Conservation (phyloP, 176 grass and related monocot species). For the Aegilops tauschii region DNA sequence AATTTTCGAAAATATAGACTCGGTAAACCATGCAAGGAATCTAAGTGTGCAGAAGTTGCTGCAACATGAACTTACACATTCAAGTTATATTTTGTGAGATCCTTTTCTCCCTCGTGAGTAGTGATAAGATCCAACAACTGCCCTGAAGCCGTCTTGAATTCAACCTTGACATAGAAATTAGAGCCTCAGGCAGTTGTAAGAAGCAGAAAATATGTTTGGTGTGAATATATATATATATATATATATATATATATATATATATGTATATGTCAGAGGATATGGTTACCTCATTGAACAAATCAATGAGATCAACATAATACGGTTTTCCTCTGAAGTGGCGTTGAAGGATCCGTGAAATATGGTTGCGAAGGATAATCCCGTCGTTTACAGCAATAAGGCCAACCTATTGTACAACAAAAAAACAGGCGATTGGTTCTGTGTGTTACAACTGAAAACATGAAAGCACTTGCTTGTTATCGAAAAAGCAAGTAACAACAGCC, state of each 20-base stretch:
- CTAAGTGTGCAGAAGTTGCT: not conserved
- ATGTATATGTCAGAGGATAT: not conserved
- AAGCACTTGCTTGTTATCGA: not conserved
- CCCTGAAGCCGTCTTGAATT: slow-evolving; percentile 98
- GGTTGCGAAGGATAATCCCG: slow-evolving; percentile 92
- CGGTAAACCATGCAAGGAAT: slow-evolving; percentile 15
- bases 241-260: not conserved
- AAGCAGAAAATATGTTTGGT: slow-evolving; percentile 10
- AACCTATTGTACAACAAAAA: slow-evolving; percentile 64
- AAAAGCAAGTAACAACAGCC: not conserved
- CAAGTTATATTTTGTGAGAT: slow-evolving; percentile 82
- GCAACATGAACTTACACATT: slow-evolving; percentile 59
- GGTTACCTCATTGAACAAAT: slow-evolving; percentile 95
- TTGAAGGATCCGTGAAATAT: slow-evolving; percentile 89
- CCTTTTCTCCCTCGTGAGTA: slow-evolving; percentile 93
- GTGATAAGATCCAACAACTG: slow-evolving; percentile 97
- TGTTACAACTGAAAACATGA: slow-evolving; percentile 4
- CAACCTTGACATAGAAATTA: slow-evolving; percentile 56
- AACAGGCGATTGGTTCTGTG: slow-evolving; percentile 13
- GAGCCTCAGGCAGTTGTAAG: not conserved
- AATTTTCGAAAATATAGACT: slow-evolving; percentile 5
- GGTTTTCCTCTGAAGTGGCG: slow-evolving; percentile 79
- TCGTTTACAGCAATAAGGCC: slow-evolving; percentile 98
- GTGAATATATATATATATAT: not conserved
- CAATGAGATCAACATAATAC: slow-evolving; percentile 93